Base-by-base conservation (phyloP, 495 filamentous ascomycete species). In the Neurospora discreta region DNA sequence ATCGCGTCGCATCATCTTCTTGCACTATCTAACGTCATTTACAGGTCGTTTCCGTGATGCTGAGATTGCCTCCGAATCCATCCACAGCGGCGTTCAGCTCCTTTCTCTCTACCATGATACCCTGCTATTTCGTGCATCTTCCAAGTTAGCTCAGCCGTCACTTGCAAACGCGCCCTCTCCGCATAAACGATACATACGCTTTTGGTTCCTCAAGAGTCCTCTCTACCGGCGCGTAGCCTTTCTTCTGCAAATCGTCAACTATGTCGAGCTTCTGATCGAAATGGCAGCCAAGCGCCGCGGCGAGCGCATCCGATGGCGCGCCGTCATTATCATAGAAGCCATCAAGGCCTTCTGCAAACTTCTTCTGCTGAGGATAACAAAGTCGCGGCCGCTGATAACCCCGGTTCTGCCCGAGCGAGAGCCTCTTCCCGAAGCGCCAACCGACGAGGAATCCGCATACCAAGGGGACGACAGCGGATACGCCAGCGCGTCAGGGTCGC, bases 41-140 rank as follows among this genome's bases (percentile, higher is more conserved):
- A 4, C 74, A 94, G 93, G 94, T 72, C 93, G 94, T 69, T 97
- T 96, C 80, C 89, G 93, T 74, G 94, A 98, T 78, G 92, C 94
- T 41, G 94, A 97, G 79, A 89, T 98, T 75, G 90, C 95, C 72
- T 97, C 95, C 74, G 95, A 99, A 83, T 93, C 91, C 70, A 87
- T 98, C 23, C 94, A 99, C 76, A 93, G 90, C 46, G 88, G 89
- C 71, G 90, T 98, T 40, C 93, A 97, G 77, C 86, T 99, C 15
- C 87, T 99, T 71, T 94, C 95, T 13, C 86, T 98, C 72, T 98
- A 98, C 82, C 94, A 98, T 85, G 94, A 98, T 80, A 88, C 90
- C 43, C 89, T 99, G 46, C 92, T 99, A 33, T 87, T 89, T 69
- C 86, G 88, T 75, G 89, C 91, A 33, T 86, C 77, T 74, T 85